Percentiles rank a stretch among this genome's conserved stretches.
Conservation (phyloP, 2,329 filamentous ascomycete species). For the Ascochyta viciae-villosae region DNA sequence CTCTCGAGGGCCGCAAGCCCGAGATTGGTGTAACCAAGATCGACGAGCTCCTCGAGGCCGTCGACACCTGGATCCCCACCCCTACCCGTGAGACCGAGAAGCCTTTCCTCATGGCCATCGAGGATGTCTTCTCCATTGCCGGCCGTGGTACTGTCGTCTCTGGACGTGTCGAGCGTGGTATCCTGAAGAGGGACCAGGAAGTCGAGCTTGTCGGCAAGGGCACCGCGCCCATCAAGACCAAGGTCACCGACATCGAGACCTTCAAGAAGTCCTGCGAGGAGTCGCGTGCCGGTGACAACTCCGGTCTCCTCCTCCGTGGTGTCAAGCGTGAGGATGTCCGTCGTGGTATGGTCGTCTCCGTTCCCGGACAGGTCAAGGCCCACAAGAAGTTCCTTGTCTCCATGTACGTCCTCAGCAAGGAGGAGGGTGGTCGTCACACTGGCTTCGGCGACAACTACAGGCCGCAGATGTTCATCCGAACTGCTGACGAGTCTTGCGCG, state of each 20-base stretch:
- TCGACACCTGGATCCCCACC: conserved; percentile 96
- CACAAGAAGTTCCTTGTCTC: conserved; percentile 93
- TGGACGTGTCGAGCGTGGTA: conserved; percentile 95
- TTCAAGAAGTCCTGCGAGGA: conserved; percentile 99
- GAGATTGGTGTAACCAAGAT: conserved; percentile 91
- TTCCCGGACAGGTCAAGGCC: conserved; percentile 83
- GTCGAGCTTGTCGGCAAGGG: conserved; percentile 94
- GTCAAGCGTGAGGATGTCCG: conserved; percentile 92
- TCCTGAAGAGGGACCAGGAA: conserved; percentile 91
- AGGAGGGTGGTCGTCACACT: conserved; percentile 96
- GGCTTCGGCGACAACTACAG: conserved; percentile 97
- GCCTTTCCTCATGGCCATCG: conserved; percentile 98
- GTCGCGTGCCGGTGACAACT: conserved; percentile 96
- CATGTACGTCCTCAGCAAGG: conserved; percentile 96
- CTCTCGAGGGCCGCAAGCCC: conserved; percentile 82
- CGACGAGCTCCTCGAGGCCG: conserved; percentile 86
- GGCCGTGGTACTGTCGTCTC: conserved; percentile 97
- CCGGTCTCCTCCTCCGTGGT: conserved; percentile 93
- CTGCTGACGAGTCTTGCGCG: conserved; percentile 76
- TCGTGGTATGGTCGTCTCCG: conserved; percentile 92
- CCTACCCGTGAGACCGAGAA: conserved; percentile 94
- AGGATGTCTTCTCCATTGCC: conserved; percentile 66
- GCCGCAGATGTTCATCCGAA: conserved; percentile 94
- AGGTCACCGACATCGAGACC: conserved; percentile 99
- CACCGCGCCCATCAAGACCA: conserved; percentile 86